These are phyloP conservation scores for Styphnolobium japonicum DNA, from an alignment of 306 rosid species.

Conservation along the genomic window DNA sequence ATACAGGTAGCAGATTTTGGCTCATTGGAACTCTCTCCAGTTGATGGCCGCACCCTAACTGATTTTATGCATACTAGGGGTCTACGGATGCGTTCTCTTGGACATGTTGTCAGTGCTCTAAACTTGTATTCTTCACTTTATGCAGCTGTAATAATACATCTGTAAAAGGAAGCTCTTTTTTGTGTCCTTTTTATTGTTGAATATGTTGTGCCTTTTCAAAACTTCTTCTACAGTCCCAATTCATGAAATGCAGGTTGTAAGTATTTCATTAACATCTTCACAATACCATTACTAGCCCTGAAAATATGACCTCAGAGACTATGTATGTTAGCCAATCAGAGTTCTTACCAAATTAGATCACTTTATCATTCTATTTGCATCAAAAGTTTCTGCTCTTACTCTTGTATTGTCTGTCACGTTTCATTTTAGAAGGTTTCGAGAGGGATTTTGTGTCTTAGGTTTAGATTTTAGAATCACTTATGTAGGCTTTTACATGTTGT, in stretches of 20 bases:
- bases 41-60: slow-evolving; percentile 97
- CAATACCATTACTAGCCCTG: not conserved
- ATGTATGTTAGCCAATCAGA: not conserved
- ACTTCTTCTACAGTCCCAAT: not conserved
- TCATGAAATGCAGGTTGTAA: slow-evolving; percentile 1
- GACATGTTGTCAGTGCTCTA: slow-evolving; percentile 83
- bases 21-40: slow-evolving; percentile 96
- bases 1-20: slow-evolving; percentile 98
- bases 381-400: not conserved
- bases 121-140: slow-evolving; percentile 4
- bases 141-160: not conserved
- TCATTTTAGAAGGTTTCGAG: slow-evolving; percentile 19
- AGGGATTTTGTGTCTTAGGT: slow-evolving; percentile 3
- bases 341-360: not conserved
- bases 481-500: slow-evolving; percentile 4
- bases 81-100: slow-evolving; percentile 88
- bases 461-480: slow-evolving; percentile 13
- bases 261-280: not conserved
- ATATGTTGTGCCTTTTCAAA: not conserved
- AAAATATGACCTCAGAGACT: slow-evolving; percentile 7
- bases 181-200: not conserved
- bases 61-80: slow-evolving; percentile 99
- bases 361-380: slow-evolving; percentile 27
- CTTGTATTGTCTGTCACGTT: not conserved
- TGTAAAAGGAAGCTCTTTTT: slow-evolving; percentile 1